Evolutionary conservation across 179 eudicot species (phyloP), one percentile per base, ranked within the genome.

Genomic region (Silene coronaria): DNA sequence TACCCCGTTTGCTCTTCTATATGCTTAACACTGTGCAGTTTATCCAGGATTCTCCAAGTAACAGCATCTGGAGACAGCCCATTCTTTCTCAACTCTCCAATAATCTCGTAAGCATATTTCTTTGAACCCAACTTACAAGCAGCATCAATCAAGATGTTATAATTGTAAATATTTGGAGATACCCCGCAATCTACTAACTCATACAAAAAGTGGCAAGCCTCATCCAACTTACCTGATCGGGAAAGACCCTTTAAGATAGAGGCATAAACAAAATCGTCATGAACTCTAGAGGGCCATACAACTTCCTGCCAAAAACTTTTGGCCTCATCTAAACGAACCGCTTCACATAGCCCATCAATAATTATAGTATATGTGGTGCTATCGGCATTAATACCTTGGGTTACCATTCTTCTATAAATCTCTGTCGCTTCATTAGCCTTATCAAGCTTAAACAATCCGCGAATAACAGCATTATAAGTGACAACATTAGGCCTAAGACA

Each of bases 81-180:
- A 80, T 92, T 95, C 81, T 86, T 95, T 78, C 81, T 91, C 98
- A 94, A 89, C 85, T 94, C 98, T 60, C 96, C 92, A 45, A 94
- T 72, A 53, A 95, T 82, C 86, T 83, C 87, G 81, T 95, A 95
- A 79, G 97, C 97, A 75, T 86, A 88, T 71, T 76, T 87, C 90
- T 89, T 95, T 79, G 88, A 77, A 36, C 99, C 95, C 77, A 85
- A 80, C 77, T 84, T 89, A 86, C 94, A 87, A 79, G 94, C 90
- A 78, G 62, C 45, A 62, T 85, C 89, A 67, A 94, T 83, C 51
- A 94, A 76, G 78, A 94, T 90, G 77, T 94, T 94, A 72, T 90
- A 94, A 79, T 79, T 91, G 72, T 89, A 89, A 77, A 85, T 71
- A 80, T 88, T 90, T 28, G 85, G 91, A 48, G 73, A 68, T 51